A percentile compares a stretch with the other conserved stretches of the same genome.
Evolutionary conservation across 2,329 filamentous ascomycete species (phyloP).

Genomic region (Trichoderma sp.): DNA sequence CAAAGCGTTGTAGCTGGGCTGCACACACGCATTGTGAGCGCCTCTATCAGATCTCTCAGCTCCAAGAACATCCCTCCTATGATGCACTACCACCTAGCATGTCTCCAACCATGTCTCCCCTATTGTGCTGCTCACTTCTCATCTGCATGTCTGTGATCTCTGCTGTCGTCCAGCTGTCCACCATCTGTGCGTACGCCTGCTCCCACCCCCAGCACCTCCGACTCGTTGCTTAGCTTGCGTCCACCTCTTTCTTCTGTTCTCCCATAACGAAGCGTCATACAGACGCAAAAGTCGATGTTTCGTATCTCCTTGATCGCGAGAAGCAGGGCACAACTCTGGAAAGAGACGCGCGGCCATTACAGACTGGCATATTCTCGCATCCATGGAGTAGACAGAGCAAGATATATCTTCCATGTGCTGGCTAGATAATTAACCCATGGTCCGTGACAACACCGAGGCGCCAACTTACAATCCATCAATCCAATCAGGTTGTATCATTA

Average conservation of each 20-base stretch:
- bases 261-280: background rate
- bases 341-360: background rate
- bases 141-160: background rate
- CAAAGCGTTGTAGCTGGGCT: no score
- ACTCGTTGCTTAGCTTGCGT: no score
- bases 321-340: background rate
- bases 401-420: constrained; percentile 14
- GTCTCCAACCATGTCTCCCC: background rate
- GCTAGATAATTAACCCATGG: constrained; percentile 24
- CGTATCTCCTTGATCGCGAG: background rate
- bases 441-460: constrained; percentile 22
- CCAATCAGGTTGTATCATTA: constrained; percentile 17
- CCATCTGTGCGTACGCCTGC: background rate
- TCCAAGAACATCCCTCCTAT: background rate
- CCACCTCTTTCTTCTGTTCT: no score
- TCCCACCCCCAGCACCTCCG: no score
- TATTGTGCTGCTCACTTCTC: background rate
- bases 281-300: background rate
- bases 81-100: background rate
- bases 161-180: background rate
- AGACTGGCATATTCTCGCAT: background rate
- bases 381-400: background rate
- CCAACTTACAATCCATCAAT: constrained; percentile 19
- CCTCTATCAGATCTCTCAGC: no score
- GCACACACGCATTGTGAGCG: no score